These are phyloP conservation scores for Marasmius oreades DNA, from an alignment of 1,284 basidiomycete genomes.

Conservation along the genomic window DNA sequence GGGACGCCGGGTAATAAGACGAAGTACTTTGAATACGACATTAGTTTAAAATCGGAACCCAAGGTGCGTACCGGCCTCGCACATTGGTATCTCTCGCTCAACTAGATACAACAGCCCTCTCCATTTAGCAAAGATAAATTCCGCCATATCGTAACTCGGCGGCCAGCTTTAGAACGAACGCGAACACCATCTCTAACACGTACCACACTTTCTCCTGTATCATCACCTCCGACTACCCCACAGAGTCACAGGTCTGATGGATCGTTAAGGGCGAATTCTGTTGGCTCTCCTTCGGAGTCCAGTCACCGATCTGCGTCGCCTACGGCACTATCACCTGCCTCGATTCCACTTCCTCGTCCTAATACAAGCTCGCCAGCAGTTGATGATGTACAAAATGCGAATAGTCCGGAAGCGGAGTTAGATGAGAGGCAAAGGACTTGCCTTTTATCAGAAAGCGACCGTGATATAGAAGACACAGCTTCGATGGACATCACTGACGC, in stretches of 20 bases:
- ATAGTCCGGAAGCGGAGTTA: conserved; percentile 17
- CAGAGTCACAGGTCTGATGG: conserved; percentile 46
- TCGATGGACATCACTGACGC: conserved; percentile 50
- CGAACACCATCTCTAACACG: conserved; percentile 73
- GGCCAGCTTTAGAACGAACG: conserved; percentile 36
- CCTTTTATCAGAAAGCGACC: conserved; percentile 28
- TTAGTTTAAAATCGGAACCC: conserved; percentile 60
- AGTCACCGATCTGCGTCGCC: conserved; percentile 30
- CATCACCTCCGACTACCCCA: conserved; percentile 64
- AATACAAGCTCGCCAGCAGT: conserved; percentile 46
- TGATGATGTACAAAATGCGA: conserved; percentile 23
- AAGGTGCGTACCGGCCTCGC: conserved; percentile 40
- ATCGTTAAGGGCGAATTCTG: conserved; percentile 16
- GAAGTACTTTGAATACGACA: conserved; percentile 50
- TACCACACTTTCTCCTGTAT: conserved; percentile 55
- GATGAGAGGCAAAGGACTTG: conserved; percentile 16
- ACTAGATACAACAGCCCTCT: conserved; percentile 43
- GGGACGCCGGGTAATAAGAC: conserved; percentile 43
- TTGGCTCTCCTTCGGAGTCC: neutral
- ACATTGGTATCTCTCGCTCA: neutral
- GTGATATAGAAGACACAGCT: conserved; percentile 22
- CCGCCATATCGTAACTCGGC: conserved; percentile 41
- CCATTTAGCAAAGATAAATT: conserved; percentile 66
- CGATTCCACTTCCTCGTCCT: conserved; percentile 55
- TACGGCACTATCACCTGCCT: conserved; percentile 46